phyloP scores from a whole-genome alignment of 2,329 filamentous ascomycete genomes.

The Pyrenophora teres region DNA sequence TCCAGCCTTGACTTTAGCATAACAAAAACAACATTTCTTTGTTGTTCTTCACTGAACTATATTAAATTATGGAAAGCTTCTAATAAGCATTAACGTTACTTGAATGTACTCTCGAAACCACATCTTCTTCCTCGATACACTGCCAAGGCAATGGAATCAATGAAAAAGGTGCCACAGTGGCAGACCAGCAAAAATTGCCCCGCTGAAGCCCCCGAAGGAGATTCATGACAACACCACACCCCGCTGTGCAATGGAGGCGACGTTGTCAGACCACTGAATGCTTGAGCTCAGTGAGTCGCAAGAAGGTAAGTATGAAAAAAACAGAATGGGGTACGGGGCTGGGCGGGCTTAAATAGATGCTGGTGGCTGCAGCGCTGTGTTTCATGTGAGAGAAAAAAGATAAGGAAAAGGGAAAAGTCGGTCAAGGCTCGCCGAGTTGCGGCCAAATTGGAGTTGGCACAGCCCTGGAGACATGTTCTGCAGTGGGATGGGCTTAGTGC shows the following conservation, averaged over 20 bases:
- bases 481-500: too few relatives aligned
- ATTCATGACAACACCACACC: slow-evolving; percentile 37
- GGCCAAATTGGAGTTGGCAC: too few relatives aligned
- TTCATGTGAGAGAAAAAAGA: too few relatives aligned
- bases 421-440: too few relatives aligned
- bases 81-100: too few relatives aligned
- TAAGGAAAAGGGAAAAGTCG: too few relatives aligned
- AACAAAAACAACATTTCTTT: too few relatives aligned
- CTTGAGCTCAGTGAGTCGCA: slow-evolving; percentile 35
- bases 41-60: neutral
- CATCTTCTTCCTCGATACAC: slow-evolving; percentile 45
- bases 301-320: slow-evolving; percentile 32
- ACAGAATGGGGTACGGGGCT: neutral
- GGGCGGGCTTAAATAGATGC: neutral
- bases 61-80: too few relatives aligned
- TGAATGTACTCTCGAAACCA: too few relatives aligned
- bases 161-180: slow-evolving; percentile 40
- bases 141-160: slow-evolving; percentile 39
- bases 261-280: slow-evolving; percentile 29
- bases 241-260: slow-evolving; percentile 46
- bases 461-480: too few relatives aligned
- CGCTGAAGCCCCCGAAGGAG: slow-evolving; percentile 42
- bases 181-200: slow-evolving; percentile 37
- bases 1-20: neutral
- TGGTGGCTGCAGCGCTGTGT: too few relatives aligned